Conservation (phyloP, 352 stramenopile genomes). For the Pythium volutum region DNA sequence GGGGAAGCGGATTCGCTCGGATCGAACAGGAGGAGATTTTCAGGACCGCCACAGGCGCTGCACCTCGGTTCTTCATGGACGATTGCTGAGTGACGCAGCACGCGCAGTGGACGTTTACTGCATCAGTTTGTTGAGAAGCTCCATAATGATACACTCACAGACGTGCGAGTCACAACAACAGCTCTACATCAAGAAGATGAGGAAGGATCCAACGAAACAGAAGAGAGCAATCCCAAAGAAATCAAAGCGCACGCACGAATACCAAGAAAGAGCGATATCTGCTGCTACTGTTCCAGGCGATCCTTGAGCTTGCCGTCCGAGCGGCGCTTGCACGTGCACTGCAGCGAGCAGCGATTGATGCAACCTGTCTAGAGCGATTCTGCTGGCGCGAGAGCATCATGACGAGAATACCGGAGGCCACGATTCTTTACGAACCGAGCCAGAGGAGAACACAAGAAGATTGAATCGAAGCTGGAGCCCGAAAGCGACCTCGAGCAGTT, state of each 20-base stretch:
- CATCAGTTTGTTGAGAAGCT: constrained; percentile 24
- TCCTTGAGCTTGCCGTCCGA: constrained; percentile 91
- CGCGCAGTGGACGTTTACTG: constrained; percentile 17
- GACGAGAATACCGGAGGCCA: not conserved
- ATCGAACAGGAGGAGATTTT: not conserved
- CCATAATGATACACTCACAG: constrained; percentile 14
- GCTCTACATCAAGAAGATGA: constrained; percentile 27
- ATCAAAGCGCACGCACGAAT: not conserved
- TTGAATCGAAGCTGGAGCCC: not conserved
- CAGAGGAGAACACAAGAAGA: not conserved
- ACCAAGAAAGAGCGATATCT: constrained; percentile 17
- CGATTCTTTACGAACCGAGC: not conserved
- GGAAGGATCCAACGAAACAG: constrained; percentile 1
- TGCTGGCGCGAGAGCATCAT: not conserved
- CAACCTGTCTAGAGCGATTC: not conserved
- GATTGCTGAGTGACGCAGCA: constrained; percentile 15
- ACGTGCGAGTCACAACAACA: constrained; percentile 27
- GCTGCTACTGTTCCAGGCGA: not conserved
- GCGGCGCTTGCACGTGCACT: constrained; percentile 91
- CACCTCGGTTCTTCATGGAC: not conserved
- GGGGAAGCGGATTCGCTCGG: constrained; percentile 8
- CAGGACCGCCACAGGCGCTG: constrained; percentile 7
- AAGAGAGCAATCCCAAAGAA: constrained; percentile 29
- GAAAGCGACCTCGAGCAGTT: not conserved
- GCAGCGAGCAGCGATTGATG: constrained; percentile 84